Conservation (phyloP, 805 yeast species). For the Yueomyces sp. region DNA sequence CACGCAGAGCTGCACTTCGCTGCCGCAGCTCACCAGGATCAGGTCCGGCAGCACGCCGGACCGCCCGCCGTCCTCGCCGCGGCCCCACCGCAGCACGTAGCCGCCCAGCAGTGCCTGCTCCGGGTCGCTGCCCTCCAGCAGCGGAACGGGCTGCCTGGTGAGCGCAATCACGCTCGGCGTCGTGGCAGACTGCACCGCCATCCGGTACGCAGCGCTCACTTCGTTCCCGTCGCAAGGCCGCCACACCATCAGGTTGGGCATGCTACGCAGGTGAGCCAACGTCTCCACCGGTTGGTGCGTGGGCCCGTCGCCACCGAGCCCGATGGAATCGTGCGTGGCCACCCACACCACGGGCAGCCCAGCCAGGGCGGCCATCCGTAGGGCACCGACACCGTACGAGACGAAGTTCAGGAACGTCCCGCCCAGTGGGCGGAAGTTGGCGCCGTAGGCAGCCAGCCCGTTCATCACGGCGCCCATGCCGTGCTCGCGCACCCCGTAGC, state of each 20-base stretch:
- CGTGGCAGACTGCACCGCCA: constrained; percentile 42
- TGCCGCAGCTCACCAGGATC: constrained; percentile 82
- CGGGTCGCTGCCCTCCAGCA: constrained; percentile 80
- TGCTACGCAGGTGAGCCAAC: constrained; percentile 73
- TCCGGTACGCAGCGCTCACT: constrained; percentile 68
- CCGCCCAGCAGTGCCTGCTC: constrained; percentile 95
- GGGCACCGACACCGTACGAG: constrained; percentile 76
- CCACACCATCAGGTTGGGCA: constrained; percentile 75
- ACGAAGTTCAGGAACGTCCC: constrained; percentile 97
- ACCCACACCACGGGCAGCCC: constrained; percentile 79
- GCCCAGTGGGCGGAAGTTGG: constrained; percentile 81
- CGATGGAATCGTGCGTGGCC: constrained; percentile 84
- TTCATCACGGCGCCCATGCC: constrained; percentile 98
- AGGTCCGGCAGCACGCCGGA: constrained; percentile 40
- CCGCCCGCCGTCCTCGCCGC: constrained; percentile 28
- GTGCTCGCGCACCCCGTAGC: constrained; percentile 98
- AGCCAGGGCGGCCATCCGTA: constrained; percentile 71
- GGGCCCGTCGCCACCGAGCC: constrained; percentile 89
- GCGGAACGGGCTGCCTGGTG: constrained; percentile 83
- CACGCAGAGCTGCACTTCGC: constrained; percentile 72
- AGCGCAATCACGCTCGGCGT: constrained; percentile 70
- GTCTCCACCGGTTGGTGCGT: constrained; percentile 90
- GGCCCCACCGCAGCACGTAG: constrained; percentile 39
- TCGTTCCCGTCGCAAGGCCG: constrained; percentile 93
- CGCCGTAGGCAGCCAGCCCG: constrained; percentile 86